Base-by-base conservation (phyloP, 306 rosid genomes). In the Urtica urens region DNA sequence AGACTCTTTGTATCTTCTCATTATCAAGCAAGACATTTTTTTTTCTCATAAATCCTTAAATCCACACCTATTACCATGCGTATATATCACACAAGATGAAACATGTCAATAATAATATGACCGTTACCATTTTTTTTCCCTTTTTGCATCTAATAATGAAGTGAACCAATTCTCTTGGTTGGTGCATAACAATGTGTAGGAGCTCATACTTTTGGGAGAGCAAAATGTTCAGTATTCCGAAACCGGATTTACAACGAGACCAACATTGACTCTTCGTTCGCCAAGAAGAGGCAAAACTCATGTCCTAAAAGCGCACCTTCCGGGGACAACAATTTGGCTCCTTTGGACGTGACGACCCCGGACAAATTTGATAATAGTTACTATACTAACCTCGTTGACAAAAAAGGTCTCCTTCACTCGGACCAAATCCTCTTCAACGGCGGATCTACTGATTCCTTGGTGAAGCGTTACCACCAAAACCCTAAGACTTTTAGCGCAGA, bases 151-250 rank as follows among this genome's bases (percentile, higher is more conserved):
- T n/a, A n/a, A n/a, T n/a, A n/a, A n/a, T n/a, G n/a, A n/a, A n/a
- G n/a, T n/a, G n/a, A n/a, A n/a, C n/a, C n/a, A n/a, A n/a, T n/a
- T n/a, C n/a, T n/a, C n/a, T n/a, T n/a, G n/a, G n/a, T n/a, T n/a
- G n/a, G n/a, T n/a, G n/a, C n/a, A n/a, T n/a, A n/a, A n/a, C n/a
- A n/a, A n/a, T n/a, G n/a, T 20, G 29, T 26, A 86, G 94, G 94
- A 23, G 67, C 78, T 0, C 96, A 80, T 72, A 88, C 96, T 22
- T 76, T 83, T 12, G 96, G 96, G 4, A 56, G 57, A 53, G 72
- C 96, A 33, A 76, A 60, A 62, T 87, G 96, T n/a, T 27, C 59
- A n/a, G 0, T 2, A 14, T 87, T 83, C 73, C 76, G 82, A 59
- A 0, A 1, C 3, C 72, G 55, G 34, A 66, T 88, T 46, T 76